Evolutionary conservation across 371 early-diverging fungal species (phyloP).

Genomic region (Lichtheimia ramosa): DNA sequence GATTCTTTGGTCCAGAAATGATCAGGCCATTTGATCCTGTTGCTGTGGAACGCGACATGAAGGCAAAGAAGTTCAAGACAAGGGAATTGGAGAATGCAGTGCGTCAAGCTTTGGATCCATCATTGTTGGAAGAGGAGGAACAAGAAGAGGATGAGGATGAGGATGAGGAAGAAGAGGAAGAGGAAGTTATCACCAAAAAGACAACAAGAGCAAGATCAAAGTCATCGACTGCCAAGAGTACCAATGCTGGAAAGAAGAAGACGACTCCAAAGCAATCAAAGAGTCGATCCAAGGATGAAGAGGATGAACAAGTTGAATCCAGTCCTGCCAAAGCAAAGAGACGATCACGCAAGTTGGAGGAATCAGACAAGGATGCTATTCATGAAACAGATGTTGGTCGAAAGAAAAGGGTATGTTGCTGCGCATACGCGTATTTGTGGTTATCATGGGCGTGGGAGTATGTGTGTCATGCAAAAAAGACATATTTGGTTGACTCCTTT

Average conservation of each 20-base stretch:
- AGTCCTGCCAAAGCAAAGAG: conserved; percentile 13
- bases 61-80: conserved; percentile 52
- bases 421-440: too few relatives aligned
- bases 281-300: conserved; percentile 12
- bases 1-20: conserved; percentile 50
- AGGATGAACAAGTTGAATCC: conserved; percentile 11
- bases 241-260: background rate
- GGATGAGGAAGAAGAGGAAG: conserved; percentile 12
- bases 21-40: conserved; percentile 46
- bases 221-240: conserved; percentile 5
- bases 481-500: background rate
- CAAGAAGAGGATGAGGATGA: conserved; percentile 14
- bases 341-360: conserved; percentile 21
- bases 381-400: conserved; percentile 15
- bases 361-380: conserved; percentile 23
- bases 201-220: conserved; percentile 10
- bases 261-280: conserved; percentile 1
- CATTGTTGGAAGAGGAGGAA: conserved; percentile 19
- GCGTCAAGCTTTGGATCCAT: conserved; percentile 42
- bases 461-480: too few relatives aligned
- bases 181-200: conserved; percentile 7
- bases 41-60: conserved; percentile 44
- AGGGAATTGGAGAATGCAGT: conserved; percentile 50
- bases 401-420: conserved; percentile 35
- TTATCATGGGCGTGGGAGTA: too few relatives aligned